Base-by-base conservation (phyloP, 495 filamentous ascomycete genomes). In the Aspergillus haitiensis region DNA sequence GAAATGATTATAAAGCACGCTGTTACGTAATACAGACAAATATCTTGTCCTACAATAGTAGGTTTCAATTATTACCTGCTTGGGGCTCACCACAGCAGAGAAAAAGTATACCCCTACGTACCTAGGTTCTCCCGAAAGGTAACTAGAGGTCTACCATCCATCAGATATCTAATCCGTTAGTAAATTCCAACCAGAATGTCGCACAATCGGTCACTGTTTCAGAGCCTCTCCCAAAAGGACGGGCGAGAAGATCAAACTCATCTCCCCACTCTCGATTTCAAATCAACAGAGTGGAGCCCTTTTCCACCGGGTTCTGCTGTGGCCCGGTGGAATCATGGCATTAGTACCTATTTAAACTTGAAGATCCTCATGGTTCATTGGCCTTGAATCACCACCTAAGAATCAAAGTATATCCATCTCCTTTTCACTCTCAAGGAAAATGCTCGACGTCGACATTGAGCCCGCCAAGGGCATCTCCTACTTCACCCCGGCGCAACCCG, bases 401-500 rank as follows among this genome's bases (percentile, higher is more conserved):
- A 27, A 27, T 27, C 21, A 3, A 40, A 2, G 37, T 11, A 40
- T 40, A 46, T 46, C 42, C 12, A 15, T 46, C 11, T 4, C 11
- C 16, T 46, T 3, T 16, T 46, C 7, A 5, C 8, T 34, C 39
- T 46, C 12, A 34, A 58, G 40, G 55, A 49, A 44, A n/a, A 12
- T 40, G 11, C 33, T 45, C 52, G 46, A 45, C 18, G 46, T 51
- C 46, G 52, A 31, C 36, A 52, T 40, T 36, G 18, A 49, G 13
- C 56, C 56, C 31, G 56, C 61, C 42, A 45, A 13, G 39, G 61
- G 56, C 13, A 79, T 89, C 61, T 78, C 85, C 36, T 91, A 86
- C 76, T 91, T 83, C 74, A 88, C 88, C 0, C 88, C 88, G 2
- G 79, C 73, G 2, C 88, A 91, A 64, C 63, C 72, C 2, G 84